phyloP scores from a whole-genome alignment of 352 stramenopile species.

The Phytopythium aichiense region DNA sequence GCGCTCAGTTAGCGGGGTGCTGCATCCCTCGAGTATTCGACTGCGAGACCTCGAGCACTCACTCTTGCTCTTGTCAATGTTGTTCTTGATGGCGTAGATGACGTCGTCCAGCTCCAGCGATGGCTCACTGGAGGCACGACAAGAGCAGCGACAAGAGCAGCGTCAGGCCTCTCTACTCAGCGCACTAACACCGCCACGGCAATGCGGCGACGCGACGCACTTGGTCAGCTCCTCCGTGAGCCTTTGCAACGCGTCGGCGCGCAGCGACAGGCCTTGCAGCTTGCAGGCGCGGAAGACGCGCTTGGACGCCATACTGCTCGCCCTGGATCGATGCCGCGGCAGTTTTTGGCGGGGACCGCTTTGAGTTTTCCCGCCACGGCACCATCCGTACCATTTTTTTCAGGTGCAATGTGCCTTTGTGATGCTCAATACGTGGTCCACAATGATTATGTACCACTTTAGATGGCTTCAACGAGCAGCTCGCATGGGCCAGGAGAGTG shows the following conservation, averaged over 20 bases:
- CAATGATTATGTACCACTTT: neutral
- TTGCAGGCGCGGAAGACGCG: conserved; percentile 82
- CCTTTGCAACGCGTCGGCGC: conserved; percentile 58
- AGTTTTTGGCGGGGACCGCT: neutral
- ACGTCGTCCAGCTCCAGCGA: conserved; percentile 80
- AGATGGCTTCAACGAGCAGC: neutral
- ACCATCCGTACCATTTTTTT: neutral
- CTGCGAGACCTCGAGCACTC: conserved; percentile 5
- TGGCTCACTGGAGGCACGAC: conserved; percentile 36
- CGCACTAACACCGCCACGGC: neutral
- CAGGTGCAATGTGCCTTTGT: neutral
- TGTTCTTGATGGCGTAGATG: conserved; percentile 87
- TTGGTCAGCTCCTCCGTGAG: conserved; percentile 67
- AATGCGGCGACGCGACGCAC: conserved; percentile 23
- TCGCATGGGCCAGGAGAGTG: neutral
- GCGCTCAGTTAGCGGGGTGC: neutral
- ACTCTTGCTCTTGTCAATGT: conserved; percentile 87
- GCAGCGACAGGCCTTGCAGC: conserved; percentile 76
- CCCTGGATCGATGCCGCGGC: neutral
- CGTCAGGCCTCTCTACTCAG: conserved; percentile 1
- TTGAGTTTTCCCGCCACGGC: conserved; percentile 16
- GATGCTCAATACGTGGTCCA: neutral
- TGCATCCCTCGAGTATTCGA: neutral
- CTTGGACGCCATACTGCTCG: conserved; percentile 57
- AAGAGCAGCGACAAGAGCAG: neutral